Base-by-base conservation (phyloP, 1,284 basidiomycete genomes). In the Omphalotus olearius region DNA sequence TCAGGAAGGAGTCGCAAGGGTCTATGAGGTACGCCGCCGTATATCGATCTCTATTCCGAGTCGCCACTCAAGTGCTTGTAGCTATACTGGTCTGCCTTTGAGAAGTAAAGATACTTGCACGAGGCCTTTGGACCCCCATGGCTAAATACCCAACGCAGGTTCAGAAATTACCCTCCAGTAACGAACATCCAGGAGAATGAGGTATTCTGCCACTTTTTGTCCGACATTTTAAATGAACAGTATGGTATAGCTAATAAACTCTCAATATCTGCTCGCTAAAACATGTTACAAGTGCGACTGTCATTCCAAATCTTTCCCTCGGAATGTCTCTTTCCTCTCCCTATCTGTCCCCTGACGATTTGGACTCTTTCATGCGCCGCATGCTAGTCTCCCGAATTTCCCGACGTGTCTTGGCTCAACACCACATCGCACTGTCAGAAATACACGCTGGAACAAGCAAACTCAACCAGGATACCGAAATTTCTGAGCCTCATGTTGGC, bases 351-450 rank as follows among this genome's bases (percentile, higher is more conserved):
- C 84, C 91, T 0, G 88, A 92, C 51, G 76, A 81, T 48, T 75
- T 96, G 13, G 93, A 96, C 65, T 78, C 88, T 6, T 93, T 95
- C 66, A 92, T 95, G 86, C 81, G 83, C 18, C 81, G 92, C 23
- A 96, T 96, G 93, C 78, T 96, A 7, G 79, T 92, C 42, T 94
- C 92, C 2, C 78, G 93, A 49, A 93, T 96, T 64, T 93, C 92
- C 7, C 78, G 93, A 20, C 81, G 93, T 38, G 93, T 96, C 25
- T 76, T 96, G 26, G 90, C 86, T 1, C 90, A 95, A 63, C 93
- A 96, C 62, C 93, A 96, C 60, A 83, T 95, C 50, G 88, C 91
- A 2, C 73, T 96, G 4, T 87, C 89, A 4, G 78, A 83, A 52
- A 79, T 78, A 36, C 74, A 74, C 55, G 64, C 69, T 18, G 73